Evolutionary conservation across 2,329 filamentous ascomycete genomes (phyloP).

Genomic region (Talaromyces rugulosus): DNA sequence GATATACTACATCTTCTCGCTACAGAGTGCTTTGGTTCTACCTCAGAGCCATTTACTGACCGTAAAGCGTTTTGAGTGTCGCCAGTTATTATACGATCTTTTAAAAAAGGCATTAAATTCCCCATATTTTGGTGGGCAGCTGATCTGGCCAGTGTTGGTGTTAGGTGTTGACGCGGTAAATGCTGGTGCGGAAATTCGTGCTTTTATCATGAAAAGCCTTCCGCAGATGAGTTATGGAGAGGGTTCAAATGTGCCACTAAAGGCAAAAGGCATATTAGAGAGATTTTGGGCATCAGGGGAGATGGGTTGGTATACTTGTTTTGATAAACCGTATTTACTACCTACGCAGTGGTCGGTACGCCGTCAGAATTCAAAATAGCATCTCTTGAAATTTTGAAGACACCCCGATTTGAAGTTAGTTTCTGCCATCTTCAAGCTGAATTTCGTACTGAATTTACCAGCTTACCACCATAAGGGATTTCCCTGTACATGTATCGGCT

Average conservation of each 20-base stretch:
- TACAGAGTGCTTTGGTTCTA: constrained; percentile 30
- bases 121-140: constrained; percentile 18
- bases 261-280: constrained; percentile 28
- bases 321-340: constrained; percentile 31
- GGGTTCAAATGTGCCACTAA: constrained; percentile 28
- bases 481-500: too few relatives aligned
- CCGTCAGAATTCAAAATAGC: too few relatives aligned
- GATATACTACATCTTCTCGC: constrained; percentile 35
- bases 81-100: neutral
- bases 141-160: constrained; percentile 35
- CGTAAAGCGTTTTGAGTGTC: neutral
- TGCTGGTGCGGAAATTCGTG: constrained; percentile 16
- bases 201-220: constrained; percentile 26
- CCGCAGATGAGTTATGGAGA: constrained; percentile 21
- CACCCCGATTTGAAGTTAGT: too few relatives aligned
- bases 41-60: constrained; percentile 16
- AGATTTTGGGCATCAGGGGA: constrained; percentile 31
- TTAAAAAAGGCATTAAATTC: neutral
- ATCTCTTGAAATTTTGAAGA: too few relatives aligned
- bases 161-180: constrained; percentile 30
- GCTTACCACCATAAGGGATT: too few relatives aligned
- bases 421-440: too few relatives aligned
- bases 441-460: too few relatives aligned
- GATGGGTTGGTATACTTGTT: constrained; percentile 36
- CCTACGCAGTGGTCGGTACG: constrained; percentile 12